Evolutionary conservation across 371 early-diverging fungal species (phyloP), one percentile per base, ranked within the genome.

Genomic region (Phascolomyces articulosus): DNA sequence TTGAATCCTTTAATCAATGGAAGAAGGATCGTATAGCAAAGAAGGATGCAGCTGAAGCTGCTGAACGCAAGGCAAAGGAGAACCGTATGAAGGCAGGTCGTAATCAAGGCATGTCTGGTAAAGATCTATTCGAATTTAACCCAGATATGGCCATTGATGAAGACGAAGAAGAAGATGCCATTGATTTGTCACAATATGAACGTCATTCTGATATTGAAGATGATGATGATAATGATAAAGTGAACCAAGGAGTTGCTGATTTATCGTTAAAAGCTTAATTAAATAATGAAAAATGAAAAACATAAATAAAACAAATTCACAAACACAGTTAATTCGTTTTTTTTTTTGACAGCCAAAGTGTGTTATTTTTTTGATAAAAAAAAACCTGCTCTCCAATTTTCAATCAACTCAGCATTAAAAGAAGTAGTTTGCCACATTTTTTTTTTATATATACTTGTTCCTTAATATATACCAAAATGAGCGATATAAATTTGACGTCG

Each of bases 61-160:
- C 83, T 62, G 78, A 76, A 54, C 84, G 84, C 64, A 91, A 95
- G 75, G 87, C 90, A 47, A 96, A 95, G 85, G 95, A 91, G 68
- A 94, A 90, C 53, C 96, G 95, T 38, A 87, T 88, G 83, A 93
- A 94, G 78, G 93, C 96, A 15, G 98, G 98, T 69, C 90, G 92
- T 85, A 86, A 92, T 64, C 82, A 90, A 49, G 94, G 95, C 59
- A 94, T 97, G 91, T 95, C 95, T 61, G 99, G 99, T 64, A 90
- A 93, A 67, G 99, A 99, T 79, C 78, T 98, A 75, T 99, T 99
- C 80, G 95, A 96, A 68, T 97, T 95, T 83, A 97, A 97, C 76
- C 98, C 99, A 41, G 91, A 96, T 9, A 80, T 91, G 80, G 91
- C 90, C 66, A 78, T 84, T 38, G 88, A 83, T n/a, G 78, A 73